Evolutionary conservation across 1,284 basidiomycete genomes (phyloP), one percentile per base, ranked within the genome.

Genomic region (Tylopilus orsonianus): DNA sequence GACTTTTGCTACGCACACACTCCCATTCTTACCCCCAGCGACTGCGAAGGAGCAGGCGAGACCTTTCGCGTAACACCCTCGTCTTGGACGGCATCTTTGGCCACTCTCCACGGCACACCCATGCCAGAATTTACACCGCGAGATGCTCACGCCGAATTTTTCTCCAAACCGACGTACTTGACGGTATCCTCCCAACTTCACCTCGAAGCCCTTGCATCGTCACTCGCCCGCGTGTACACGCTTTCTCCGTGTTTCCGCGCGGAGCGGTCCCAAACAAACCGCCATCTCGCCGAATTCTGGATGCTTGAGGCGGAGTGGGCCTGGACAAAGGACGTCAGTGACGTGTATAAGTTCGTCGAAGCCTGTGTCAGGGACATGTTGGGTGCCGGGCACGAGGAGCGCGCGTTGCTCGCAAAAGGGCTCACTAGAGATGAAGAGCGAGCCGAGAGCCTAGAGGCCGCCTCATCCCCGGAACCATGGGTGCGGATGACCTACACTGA

Each of bases 281-380:
- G 96, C n/a, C 96, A 99, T 68, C 79, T 99, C 7, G 83, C 92
- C 41, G 97, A 99, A 66, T 99, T 99, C 68, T 97, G 93, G 90
- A 99, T 99, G 96, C 79, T 97, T 48, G 96, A 99, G 70, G 93
- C 90, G 0, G 96, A 97, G 65, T 83, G 90, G 74, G 83, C 83
- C 0, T 90, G 90, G 62, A 70, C 67, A 24, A 59, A 63, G 24
- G 58, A 62, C 13, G 69, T 86, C 6, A 65, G 69, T 1, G 79
- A 81, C 18, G 69, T 97, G 13, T 88, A 90, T 65, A 71, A 74
- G 33, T 72, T 93, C 19, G 83, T 88, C 1, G 93, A 97, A 68
- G 75, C 73, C 19, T 75, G 79, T 2, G 56, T 92, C 47, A 80
- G 81, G 59, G 64, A 71, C 12, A 70, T 75, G 2, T 66, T 83